Percentiles rank a stretch among this genome's conserved stretches.
phyloP scores from a whole-genome alignment of 2,329 filamentous ascomycete species.

The Colletotrichum trifolii region DNA sequence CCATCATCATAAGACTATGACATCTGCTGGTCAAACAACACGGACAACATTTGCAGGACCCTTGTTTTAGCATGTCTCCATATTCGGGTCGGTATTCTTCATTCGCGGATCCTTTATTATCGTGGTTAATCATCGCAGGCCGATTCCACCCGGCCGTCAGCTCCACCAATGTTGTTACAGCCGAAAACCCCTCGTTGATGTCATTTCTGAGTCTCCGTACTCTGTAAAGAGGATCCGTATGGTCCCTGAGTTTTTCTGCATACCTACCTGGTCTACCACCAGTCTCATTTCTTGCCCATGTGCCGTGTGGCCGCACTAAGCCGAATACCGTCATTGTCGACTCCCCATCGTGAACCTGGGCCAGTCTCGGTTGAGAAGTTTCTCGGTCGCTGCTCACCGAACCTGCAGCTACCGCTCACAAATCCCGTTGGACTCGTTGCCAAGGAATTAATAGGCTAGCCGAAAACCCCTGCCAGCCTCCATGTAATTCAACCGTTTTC shows the following conservation, averaged over 20 bases:
- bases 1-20: slow-evolving; percentile 13
- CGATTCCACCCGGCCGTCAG: slow-evolving; percentile 30
- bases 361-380: slow-evolving; percentile 7
- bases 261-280: no score
- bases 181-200: slow-evolving; percentile 37
- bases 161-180: slow-evolving; percentile 33
- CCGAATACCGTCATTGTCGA: background rate
- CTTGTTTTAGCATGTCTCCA: slow-evolving; percentile 5
- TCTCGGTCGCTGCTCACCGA: background rate
- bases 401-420: background rate
- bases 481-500: slow-evolving; percentile 24
- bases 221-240: no score
- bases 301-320: slow-evolving; percentile 2
- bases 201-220: slow-evolving; percentile 10
- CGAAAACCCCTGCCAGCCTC: slow-evolving; percentile 1
- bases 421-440: background rate
- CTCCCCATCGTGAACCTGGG: slow-evolving; percentile 2
- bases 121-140: background rate
- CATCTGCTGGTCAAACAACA: background rate
- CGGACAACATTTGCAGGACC: background rate
- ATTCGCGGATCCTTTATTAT: slow-evolving; percentile 3
- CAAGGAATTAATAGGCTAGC: slow-evolving; percentile 6
- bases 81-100: slow-evolving; percentile 7
- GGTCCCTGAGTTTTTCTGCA: slow-evolving; percentile 8
- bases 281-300: no score